Base-by-base conservation (phyloP, 1,284 basidiomycete species). In the Tilletia setariae region DNA sequence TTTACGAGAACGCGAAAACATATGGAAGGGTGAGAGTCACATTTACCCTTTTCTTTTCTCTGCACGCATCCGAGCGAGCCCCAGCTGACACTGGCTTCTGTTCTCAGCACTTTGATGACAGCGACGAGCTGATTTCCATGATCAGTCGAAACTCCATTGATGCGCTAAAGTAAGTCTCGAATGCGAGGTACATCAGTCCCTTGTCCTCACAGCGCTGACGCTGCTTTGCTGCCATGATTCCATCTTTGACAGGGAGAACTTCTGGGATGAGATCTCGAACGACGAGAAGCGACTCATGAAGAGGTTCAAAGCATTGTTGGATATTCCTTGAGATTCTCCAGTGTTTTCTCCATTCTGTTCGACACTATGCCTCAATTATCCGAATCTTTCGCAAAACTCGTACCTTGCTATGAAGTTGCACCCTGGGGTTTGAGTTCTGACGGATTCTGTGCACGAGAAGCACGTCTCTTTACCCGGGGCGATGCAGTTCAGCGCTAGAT, bases 261-360 rank as follows among this genome's bases (percentile, higher is more conserved):
- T 96, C 87, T 91, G 93, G 85, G 86, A 90, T 32, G 92, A 96
- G 82, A 93, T 96, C 35, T 88, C 90, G 30, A 90, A 88, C 73
- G 92, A 95, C 72, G 96, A 98, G 80, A 98, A 94, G 94, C 86
- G 90, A 21, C 87, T 98, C 70, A 94, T 99, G 83, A 94, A 92
- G 84, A 89, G 88, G 67, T 86, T 98, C 81, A 98, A 98, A 86
- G 87, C 88, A 21, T 91, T 94, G 68, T 83, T 87, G 67, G 84
- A 85, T 73, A 85, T 87, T 69, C 78, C 79, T n/a, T 81, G 68
- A 69, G 9, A 35, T 15, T 35, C 28, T 61, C 11, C 4, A 13
- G 9, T 21, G 1, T 40, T 16, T n/a, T 19, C 56, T 35, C 30
- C 53, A 7, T 56, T 16, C 19, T 53, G 16, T 28, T 53, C 51